A percentile compares a stretch with the other conserved stretches of the same genome.
Evolutionary conservation across 129 eudicot genomes (phyloP).

Genomic region (Erigeron canadensis): DNA sequence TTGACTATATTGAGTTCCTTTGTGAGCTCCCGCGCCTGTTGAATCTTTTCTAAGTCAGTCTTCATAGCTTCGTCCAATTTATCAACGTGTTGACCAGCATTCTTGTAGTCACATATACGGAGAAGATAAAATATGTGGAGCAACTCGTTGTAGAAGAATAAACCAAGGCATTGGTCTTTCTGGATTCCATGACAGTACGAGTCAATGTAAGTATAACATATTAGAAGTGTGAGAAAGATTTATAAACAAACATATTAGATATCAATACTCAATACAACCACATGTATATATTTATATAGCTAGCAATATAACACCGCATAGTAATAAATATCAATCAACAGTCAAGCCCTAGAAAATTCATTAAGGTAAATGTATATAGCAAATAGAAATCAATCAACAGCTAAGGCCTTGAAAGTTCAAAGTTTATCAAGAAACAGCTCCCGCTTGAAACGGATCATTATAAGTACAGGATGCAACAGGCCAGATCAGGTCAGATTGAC

Average conservation of each 20-base stretch:
- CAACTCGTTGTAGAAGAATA: constrained; percentile 81
- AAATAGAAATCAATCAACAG: not conserved
- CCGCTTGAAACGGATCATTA: no score
- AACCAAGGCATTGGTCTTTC: constrained; percentile 78
- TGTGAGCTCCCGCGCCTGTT: constrained; percentile 57
- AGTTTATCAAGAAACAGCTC: no score
- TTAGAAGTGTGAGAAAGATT: constrained; percentile 1
- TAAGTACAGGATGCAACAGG: no score
- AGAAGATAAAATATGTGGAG: constrained; percentile 86
- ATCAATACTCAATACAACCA: not conserved
- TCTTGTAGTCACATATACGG: constrained; percentile 86
- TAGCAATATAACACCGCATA: constrained; percentile 17
- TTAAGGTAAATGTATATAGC: not conserved
- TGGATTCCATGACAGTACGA: constrained; percentile 24
- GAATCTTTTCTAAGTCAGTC: constrained; percentile 58
- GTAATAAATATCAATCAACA: not conserved
- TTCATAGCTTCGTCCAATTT: constrained; percentile 87
- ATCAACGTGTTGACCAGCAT: constrained; percentile 75
- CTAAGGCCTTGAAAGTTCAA: no score
- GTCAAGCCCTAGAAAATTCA: not conserved
- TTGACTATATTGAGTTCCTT: constrained; percentile 65
- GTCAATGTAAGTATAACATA: constrained; percentile 3
- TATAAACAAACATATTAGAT: constrained; percentile 18
- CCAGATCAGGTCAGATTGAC: no score
- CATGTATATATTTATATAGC: not conserved